These are phyloP conservation scores for Stylonectria norvegica DNA, from an alignment of 2,329 filamentous ascomycete species.

Conservation along the genomic window DNA sequence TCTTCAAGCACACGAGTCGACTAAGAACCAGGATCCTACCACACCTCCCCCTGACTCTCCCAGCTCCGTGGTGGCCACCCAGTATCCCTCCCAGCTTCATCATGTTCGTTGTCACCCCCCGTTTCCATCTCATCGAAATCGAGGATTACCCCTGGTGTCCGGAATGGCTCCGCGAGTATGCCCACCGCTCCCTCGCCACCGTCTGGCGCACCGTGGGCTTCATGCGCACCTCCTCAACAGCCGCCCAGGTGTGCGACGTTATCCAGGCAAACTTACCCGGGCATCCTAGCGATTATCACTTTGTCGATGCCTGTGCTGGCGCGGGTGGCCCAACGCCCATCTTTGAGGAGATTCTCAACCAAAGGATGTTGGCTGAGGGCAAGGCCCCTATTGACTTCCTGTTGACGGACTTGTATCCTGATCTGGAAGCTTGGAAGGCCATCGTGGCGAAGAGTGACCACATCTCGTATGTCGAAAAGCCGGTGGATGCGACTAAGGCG, in stretches of 20 bases:
- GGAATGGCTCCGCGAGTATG: constrained; percentile 22
- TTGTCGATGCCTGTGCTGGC: constrained; percentile 20
- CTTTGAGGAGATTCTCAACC: constrained; percentile 19
- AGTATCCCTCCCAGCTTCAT: no score
- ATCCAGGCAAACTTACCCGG: constrained; percentile 15
- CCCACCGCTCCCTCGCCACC: constrained; percentile 17
- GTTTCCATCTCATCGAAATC: constrained; percentile 23
- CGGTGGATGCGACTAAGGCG: constrained; percentile 17
- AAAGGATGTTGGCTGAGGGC: constrained; percentile 13
- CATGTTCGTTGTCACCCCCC: constrained; percentile 19
- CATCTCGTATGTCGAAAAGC: constrained; percentile 19
- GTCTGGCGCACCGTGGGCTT: constrained; percentile 21
- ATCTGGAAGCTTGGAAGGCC: constrained; percentile 19
- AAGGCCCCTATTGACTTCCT: constrained; percentile 18
- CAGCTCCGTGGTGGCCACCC: no score
- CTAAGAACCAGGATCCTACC: no score
- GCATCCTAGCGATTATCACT: constrained; percentile 19
- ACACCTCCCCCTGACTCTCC: no score
- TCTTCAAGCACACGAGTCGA: no score
- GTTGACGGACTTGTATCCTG: constrained; percentile 19
- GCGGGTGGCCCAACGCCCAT: constrained; percentile 20
- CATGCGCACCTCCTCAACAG: constrained; percentile 16
- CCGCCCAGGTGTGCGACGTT: constrained; percentile 20
- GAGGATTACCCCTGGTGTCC: constrained; percentile 23
- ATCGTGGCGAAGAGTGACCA: constrained; percentile 18